Evolutionary conservation across 192 early-diverging fungal genomes (phyloP).

Genomic region (Phycomyces nitens): DNA sequence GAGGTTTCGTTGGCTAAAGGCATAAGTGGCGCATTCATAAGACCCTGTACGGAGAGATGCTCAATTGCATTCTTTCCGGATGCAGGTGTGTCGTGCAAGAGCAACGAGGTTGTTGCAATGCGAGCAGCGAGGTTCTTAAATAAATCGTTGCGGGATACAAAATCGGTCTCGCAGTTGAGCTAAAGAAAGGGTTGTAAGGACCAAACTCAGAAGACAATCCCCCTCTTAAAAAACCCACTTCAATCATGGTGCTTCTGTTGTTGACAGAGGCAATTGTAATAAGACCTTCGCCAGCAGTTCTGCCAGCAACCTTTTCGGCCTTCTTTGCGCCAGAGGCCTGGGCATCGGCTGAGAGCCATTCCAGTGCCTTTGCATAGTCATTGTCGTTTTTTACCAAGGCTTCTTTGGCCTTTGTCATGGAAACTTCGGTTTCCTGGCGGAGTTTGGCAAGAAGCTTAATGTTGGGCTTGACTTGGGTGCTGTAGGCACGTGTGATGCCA

Average conservation of each 20-base stretch:
- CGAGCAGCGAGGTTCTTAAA: constrained; percentile 72
- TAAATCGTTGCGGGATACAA: constrained; percentile 80
- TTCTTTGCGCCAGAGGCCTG: constrained; percentile 65
- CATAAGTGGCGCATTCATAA: constrained; percentile 49
- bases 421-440: constrained; percentile 73
- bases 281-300: constrained; percentile 77
- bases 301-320: constrained; percentile 76
- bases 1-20: constrained; percentile 35
- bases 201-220: not conserved
- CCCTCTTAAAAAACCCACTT: constrained; percentile 35
- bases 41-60: constrained; percentile 30
- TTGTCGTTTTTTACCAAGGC: constrained; percentile 71
- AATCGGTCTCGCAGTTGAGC: constrained; percentile 94
- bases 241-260: constrained; percentile 59
- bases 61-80: constrained; percentile 28
- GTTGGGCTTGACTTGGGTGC: constrained; percentile 32
- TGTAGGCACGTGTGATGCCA: not conserved
- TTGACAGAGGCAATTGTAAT: constrained; percentile 60
- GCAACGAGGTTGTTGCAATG: constrained; percentile 53
- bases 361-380: constrained; percentile 72
- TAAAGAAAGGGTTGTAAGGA: constrained; percentile 36
- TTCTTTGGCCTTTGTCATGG: constrained; percentile 85
- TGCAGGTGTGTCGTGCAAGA: constrained; percentile 34
- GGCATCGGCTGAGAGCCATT: constrained; percentile 78
- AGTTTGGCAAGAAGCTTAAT: constrained; percentile 66